Percentiles rank a stretch among this genome's conserved stretches.
Evolutionary conservation across 129 eudicot species (phyloP).

Genomic region (Daucus carota): DNA sequence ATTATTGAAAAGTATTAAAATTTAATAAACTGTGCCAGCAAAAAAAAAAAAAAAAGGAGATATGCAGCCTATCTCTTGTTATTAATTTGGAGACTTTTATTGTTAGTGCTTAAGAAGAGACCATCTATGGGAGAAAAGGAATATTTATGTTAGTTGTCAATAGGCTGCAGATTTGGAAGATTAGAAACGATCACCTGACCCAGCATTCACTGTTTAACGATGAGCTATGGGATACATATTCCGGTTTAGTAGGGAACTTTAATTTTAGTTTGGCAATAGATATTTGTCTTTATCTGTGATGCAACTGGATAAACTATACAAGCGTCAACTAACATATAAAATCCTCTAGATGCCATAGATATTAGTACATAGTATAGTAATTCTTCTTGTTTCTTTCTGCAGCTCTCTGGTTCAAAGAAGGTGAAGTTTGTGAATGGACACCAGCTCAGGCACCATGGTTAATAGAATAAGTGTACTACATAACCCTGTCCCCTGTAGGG

Average conservation of each 20-base stretch:
- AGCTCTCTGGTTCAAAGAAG: constrained; percentile 96
- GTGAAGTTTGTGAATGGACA: constrained; percentile 78
- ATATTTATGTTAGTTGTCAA: neutral
- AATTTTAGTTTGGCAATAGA: neutral
- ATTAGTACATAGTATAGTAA: neutral
- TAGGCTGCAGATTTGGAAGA: neutral
- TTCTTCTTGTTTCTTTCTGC: constrained; percentile 18
- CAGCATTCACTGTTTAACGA: neutral
- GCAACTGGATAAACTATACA: neutral
- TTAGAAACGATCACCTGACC: neutral
- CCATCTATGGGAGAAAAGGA: neutral
- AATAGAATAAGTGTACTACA: constrained; percentile 32
- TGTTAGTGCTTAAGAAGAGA: neutral
- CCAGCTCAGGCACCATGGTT: constrained; percentile 79
- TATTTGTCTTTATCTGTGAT: neutral
- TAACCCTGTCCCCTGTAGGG: constrained; percentile 9
- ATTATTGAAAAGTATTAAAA: neutral
- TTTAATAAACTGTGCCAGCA: neutral
- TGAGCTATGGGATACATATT: neutral
- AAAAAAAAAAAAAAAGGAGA: neutral
- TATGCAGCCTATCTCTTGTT: neutral
- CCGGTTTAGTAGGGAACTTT: neutral
- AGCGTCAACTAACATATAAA: neutral
- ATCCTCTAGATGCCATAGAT: neutral
- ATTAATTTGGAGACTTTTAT: neutral